Evolutionary conservation across 257 asterid species (phyloP).

Genomic region (Galeopsis tetrahit): DNA sequence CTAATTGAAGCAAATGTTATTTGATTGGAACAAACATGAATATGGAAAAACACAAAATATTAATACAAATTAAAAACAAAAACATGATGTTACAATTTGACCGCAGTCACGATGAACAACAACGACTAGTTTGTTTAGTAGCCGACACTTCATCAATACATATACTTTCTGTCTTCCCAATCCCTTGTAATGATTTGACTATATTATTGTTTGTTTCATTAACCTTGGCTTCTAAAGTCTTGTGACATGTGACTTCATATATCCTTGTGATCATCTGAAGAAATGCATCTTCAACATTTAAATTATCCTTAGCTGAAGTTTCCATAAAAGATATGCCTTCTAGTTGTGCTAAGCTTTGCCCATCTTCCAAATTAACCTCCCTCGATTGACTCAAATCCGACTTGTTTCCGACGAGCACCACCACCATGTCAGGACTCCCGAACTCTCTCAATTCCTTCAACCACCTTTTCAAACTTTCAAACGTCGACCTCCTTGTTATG

Average conservation of each 20-base stretch:
- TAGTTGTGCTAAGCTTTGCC: conserved; percentile 65
- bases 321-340: conserved; percentile 75
- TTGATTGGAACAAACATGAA: neutral
- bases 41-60: neutral
- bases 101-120: conserved; percentile 52
- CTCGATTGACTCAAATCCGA: conserved; percentile 60
- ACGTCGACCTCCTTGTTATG: conserved; percentile 64
- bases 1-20: too few species aligned
- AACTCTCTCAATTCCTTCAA: conserved; percentile 64
- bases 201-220: conserved; percentile 25
- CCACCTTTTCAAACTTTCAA: conserved; percentile 77
- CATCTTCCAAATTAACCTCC: conserved; percentile 72
- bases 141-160: conserved; percentile 73
- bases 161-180: conserved; percentile 61
- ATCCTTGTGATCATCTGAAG: conserved; percentile 67
- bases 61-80: neutral
- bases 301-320: conserved; percentile 81
- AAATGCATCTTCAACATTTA: conserved; percentile 89
- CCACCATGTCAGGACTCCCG: conserved; percentile 74
- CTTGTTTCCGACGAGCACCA: conserved; percentile 83
- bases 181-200: conserved; percentile 42
- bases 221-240: conserved; percentile 53
- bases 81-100: neutral
- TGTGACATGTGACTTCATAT: conserved; percentile 60
- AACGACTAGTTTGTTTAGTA: conserved; percentile 59